Conservation (phyloP, 2,329 filamentous ascomycete species). For the Blastomyces parvus region DNA sequence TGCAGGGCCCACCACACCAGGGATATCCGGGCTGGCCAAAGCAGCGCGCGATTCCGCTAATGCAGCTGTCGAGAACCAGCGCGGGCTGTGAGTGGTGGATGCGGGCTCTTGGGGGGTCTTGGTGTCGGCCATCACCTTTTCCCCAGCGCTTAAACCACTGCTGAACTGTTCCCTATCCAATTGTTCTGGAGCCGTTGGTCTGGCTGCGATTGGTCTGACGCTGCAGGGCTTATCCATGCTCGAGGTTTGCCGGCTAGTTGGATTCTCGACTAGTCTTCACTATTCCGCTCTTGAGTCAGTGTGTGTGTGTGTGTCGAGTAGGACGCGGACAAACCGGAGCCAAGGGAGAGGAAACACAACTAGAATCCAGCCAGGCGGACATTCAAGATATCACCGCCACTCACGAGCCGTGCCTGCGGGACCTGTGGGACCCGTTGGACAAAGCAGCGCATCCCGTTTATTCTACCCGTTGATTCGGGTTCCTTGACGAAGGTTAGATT, state of each 20-base stretch:
- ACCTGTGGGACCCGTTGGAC: neutral
- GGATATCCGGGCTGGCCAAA: neutral
- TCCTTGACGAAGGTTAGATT: neutral
- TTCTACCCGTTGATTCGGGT: neutral
- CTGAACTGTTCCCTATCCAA: neutral
- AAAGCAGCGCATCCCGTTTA: neutral
- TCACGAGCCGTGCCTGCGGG: neutral
- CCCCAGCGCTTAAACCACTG: slow-evolving; percentile 5
- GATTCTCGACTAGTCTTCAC: neutral
- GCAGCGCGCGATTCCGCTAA: slow-evolving; percentile 1
- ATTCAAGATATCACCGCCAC: neutral
- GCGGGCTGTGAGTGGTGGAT: neutral
- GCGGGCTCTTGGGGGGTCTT: slow-evolving; percentile 1
- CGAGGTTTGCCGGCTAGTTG: neutral
- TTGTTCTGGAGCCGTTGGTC: neutral
- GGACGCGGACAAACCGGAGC: neutral
- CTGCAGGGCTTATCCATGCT: neutral
- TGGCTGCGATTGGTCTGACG: slow-evolving; percentile 2
- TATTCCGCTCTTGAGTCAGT: neutral
- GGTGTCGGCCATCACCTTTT: slow-evolving; percentile 3
- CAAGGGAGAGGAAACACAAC: too few relatives aligned
- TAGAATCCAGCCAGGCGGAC: neutral
- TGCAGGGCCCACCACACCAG: neutral
- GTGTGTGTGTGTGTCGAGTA: neutral
- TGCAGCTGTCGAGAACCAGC: slow-evolving; percentile 6